Base-by-base conservation (phyloP, 2,329 filamentous ascomycete species). In the Aureobasidium sp. region DNA sequence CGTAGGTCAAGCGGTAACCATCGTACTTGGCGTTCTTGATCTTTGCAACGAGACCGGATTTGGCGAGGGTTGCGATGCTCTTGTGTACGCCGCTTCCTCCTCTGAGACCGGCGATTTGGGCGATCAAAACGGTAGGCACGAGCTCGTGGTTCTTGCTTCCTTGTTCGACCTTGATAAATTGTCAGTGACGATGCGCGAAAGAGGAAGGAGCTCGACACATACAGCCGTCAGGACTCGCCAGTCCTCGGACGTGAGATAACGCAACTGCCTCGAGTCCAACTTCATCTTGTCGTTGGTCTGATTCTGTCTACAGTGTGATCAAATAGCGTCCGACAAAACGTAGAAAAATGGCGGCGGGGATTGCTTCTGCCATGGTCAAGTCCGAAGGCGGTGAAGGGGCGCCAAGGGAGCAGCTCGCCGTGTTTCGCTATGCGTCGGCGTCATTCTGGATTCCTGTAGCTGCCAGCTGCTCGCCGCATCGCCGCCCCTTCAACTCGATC, bases 1-100 rank as follows among this genome's bases (percentile, higher is more conserved):
- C 93, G 68, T 98, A 98, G 6, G 91, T 95, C 52, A 98, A 79
- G 50, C 94, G 84, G 73, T 98, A 98, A 57, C 93, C 93, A 65
- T 98, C 93, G 72, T 98, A 98, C 70, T 89, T 91, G 58, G 91
- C 88, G 69, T 97, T 95, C 71, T 95, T 95, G 61, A 95, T 83
- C 61, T 87, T 87, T 39, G 87, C 90, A 63, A 98, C 95, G 62
- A 98, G 79, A 56, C 88, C 88, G 44, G 85, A 84, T 71, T 98
- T 98, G 58, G 93, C 93, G 49, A 98, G 83, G 50, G 83, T 85
- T 21, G 90, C 95, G 61, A 98, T 97, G 65, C 84, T 85, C 63
- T 79, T 87, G 70, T 93, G 87, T 17, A 95, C 89, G 56, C 88
- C 87, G 59, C 81, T 80, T 14, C 71, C 69, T 54, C 87, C 86